Conservation (phyloP, 768 basidiomycete species). For the Tulasnella sp. region DNA sequence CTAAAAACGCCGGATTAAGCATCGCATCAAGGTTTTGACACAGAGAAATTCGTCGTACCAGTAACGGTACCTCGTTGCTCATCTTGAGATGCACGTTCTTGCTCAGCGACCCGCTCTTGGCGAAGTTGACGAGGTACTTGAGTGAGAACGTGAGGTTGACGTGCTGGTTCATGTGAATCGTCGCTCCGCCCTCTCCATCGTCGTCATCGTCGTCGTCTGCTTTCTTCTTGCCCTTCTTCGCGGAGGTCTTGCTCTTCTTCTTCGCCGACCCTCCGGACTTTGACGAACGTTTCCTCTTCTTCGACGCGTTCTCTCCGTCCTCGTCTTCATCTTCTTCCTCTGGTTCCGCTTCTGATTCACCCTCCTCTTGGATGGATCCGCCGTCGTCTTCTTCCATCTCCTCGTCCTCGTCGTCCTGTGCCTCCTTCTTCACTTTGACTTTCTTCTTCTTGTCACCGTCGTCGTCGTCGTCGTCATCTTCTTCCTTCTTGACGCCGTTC, state of each 20-base stretch:
- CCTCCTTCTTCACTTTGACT: constrained; percentile 27
- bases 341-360: not conserved
- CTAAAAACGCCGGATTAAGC: constrained; percentile 28
- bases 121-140: constrained; percentile 95
- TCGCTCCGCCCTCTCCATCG: constrained; percentile 41
- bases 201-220: constrained; percentile 54
- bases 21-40: constrained; percentile 1
- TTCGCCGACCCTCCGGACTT: not conserved
- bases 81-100: constrained; percentile 71
- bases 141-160: constrained; percentile 90
- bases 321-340: constrained; percentile 37
- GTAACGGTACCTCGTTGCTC: constrained; percentile 83
- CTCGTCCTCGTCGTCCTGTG: constrained; percentile 18
- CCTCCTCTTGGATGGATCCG: constrained; percentile 25
- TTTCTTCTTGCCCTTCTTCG: constrained; percentile 57
- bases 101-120: constrained; percentile 72
- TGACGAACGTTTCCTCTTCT: constrained; percentile 31
- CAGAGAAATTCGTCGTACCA: constrained; percentile 42
- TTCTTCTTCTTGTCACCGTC: constrained; percentile 36
- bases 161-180: constrained; percentile 79
- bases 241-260: constrained; percentile 13
- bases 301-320: constrained; percentile 36
- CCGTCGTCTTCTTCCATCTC: constrained; percentile 31
- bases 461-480: constrained; percentile 29
- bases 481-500: constrained; percentile 29